Evolutionary conservation across 2,329 filamentous ascomycete genomes (phyloP).

Genomic region (Pyrenophora teres): DNA sequence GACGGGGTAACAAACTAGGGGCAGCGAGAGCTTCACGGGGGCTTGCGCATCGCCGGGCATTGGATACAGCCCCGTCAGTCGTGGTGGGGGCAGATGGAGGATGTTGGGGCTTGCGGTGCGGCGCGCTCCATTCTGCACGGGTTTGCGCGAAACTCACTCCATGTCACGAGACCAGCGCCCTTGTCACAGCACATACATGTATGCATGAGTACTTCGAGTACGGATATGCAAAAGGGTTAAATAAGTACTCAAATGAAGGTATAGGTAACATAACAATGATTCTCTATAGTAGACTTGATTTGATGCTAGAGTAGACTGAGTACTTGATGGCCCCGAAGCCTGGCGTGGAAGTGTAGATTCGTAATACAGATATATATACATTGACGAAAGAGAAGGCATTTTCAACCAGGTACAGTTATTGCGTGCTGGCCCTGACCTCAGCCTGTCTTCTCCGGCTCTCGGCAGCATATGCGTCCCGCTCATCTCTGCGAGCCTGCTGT

Average conservation of each 20-base stretch:
- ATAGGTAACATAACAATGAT: too few species aligned
- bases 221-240: too few species aligned
- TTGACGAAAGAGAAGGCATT: constrained; percentile 5
- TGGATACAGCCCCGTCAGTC: constrained; percentile 23
- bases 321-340: too few species aligned
- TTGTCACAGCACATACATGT: not conserved
- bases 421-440: constrained; percentile 41
- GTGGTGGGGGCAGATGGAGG: constrained; percentile 19
- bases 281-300: too few species aligned
- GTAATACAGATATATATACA: constrained; percentile 26
- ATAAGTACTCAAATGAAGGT: too few species aligned
- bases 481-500: constrained; percentile 35
- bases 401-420: constrained; percentile 17
- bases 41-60: constrained; percentile 51
- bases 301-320: too few species aligned
- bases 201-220: not conserved
- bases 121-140: constrained; percentile 17
- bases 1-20: constrained; percentile 59
- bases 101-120: constrained; percentile 22
- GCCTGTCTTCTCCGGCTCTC: constrained; percentile 41
- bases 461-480: constrained; percentile 37
- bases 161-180: constrained; percentile 29
- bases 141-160: constrained; percentile 22
- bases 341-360: constrained; percentile 22
- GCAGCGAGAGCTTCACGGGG: constrained; percentile 80